phyloP scores from a whole-genome alignment of 495 filamentous ascomycete genomes.

The Talaromyces stipitatus region DNA sequence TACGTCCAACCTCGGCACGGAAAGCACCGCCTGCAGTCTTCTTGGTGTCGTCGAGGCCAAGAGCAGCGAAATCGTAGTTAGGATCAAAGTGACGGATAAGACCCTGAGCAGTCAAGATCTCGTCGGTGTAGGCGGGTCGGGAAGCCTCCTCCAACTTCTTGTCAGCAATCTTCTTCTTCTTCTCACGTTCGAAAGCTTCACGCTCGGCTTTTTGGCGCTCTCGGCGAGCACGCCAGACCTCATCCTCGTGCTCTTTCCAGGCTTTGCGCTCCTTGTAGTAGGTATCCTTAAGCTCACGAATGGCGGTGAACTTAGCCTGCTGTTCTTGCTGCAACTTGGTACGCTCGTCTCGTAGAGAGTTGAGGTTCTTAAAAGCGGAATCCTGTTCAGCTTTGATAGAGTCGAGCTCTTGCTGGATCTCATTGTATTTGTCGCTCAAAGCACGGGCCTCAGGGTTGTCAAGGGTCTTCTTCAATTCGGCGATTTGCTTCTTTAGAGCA shows the following conservation, averaged over 20 bases:
- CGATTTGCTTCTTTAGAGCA: conserved; percentile 73
- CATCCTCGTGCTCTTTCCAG: conserved; percentile 69
- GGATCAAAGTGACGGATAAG: conserved; percentile 90
- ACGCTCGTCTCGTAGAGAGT: conserved; percentile 80
- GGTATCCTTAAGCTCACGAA: conserved; percentile 79
- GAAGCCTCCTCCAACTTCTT: conserved; percentile 89
- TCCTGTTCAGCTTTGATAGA: conserved; percentile 85
- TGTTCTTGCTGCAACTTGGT: conserved; percentile 74
- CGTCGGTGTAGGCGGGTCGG: conserved; percentile 77
- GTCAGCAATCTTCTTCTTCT: conserved; percentile 72
- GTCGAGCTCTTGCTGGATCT: conserved; percentile 78
- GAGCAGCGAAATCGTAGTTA: conserved; percentile 53
- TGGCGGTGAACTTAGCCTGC: conserved; percentile 68
- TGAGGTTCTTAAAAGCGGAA: conserved; percentile 75
- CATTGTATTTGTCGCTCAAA: conserved; percentile 73
- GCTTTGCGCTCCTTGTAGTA: conserved; percentile 73
- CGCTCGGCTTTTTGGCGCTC: conserved; percentile 76
- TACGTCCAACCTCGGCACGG: conserved; percentile 70
- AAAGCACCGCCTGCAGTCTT: conserved; percentile 63
- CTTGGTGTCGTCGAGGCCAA: conserved; percentile 46
- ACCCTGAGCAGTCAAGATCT: conserved; percentile 79
- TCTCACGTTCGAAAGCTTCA: conserved; percentile 62
- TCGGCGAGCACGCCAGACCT: conserved; percentile 61
- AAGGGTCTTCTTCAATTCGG: conserved; percentile 73
- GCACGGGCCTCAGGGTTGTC: conserved; percentile 91